phyloP scores from a whole-genome alignment of 2,329 filamentous ascomycete genomes.

The Ophiostoma triangulosporum region DNA sequence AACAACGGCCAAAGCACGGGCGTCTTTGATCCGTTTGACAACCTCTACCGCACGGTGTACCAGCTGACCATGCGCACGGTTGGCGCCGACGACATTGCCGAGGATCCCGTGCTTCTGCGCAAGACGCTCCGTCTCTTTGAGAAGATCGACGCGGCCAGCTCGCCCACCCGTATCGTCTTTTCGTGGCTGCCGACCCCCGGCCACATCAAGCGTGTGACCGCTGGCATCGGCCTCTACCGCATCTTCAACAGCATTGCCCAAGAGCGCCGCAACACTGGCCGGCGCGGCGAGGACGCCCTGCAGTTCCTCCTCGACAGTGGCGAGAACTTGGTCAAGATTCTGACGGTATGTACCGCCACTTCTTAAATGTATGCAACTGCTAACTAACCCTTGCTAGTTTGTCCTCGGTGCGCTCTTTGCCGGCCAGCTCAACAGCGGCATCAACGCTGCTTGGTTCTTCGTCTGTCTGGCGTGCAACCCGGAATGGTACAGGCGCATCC shows the following conservation, averaged over 20 bases:
- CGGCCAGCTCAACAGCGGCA: constrained; percentile 42
- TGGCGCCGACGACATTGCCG: constrained; percentile 38
- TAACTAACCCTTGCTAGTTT: constrained; percentile 23
- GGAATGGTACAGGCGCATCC: constrained; percentile 31
- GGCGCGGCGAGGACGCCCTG: constrained; percentile 33
- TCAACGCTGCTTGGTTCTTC: constrained; percentile 40
- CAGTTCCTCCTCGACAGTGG: constrained; percentile 40
- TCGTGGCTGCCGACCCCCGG: constrained; percentile 34
- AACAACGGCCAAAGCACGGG: constrained; percentile 13
- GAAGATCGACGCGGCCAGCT: constrained; percentile 29
- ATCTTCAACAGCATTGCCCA: constrained; percentile 34
- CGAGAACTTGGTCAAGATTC: constrained; percentile 28
- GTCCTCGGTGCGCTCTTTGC: constrained; percentile 41
- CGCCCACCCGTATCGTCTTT: constrained; percentile 34
- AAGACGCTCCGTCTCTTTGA: constrained; percentile 32
- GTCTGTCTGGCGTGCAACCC: constrained; percentile 33
- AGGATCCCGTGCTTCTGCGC: constrained; percentile 28
- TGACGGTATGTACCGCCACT: constrained; percentile 21
- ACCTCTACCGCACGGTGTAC: constrained; percentile 38
- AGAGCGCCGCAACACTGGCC: constrained; percentile 27
- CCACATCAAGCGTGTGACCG: constrained; percentile 29
- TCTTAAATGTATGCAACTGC: background rate
- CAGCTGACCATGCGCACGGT: constrained; percentile 44
- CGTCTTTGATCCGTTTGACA: constrained; percentile 38
- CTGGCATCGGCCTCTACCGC: constrained; percentile 33